A percentile compares a stretch with the other conserved stretches of the same genome.
These are phyloP conservation scores for Tetrahymena borealis DNA, from an alignment of 73 alveolate genomes.

Conservation along the genomic window DNA sequence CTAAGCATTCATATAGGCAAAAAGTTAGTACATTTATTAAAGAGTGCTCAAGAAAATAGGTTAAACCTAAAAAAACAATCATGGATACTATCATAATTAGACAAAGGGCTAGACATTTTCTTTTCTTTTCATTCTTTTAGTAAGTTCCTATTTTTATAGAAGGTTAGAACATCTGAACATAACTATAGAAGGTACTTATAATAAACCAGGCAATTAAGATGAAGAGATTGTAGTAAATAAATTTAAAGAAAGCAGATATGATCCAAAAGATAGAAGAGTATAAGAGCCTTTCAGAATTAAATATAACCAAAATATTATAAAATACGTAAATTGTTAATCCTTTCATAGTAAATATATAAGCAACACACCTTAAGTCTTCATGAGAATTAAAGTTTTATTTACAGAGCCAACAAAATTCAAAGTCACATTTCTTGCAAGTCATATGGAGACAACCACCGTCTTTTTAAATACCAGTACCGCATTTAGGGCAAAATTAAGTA, in stretches of 20 bases:
- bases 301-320: neutral
- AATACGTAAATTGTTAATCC: neutral
- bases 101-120: neutral
- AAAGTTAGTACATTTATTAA: neutral
- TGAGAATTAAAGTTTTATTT: neutral
- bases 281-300: neutral
- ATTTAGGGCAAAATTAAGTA: neutral
- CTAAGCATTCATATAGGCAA: neutral
- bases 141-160: neutral
- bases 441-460: neutral
- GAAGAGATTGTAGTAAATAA: neutral
- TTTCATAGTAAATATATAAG: neutral
- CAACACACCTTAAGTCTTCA: neutral
- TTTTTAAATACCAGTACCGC: neutral
- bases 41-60: neutral
- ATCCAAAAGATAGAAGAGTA: neutral
- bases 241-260: neutral
- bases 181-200: neutral
- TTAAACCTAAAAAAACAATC: neutral
- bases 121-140: neutral
- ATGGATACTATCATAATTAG: neutral
- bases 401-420: neutral
- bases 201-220: neutral
- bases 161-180: neutral
- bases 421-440: neutral